Conservation (phyloP, 208 protist species). For the Trypanosoma congolense region DNA sequence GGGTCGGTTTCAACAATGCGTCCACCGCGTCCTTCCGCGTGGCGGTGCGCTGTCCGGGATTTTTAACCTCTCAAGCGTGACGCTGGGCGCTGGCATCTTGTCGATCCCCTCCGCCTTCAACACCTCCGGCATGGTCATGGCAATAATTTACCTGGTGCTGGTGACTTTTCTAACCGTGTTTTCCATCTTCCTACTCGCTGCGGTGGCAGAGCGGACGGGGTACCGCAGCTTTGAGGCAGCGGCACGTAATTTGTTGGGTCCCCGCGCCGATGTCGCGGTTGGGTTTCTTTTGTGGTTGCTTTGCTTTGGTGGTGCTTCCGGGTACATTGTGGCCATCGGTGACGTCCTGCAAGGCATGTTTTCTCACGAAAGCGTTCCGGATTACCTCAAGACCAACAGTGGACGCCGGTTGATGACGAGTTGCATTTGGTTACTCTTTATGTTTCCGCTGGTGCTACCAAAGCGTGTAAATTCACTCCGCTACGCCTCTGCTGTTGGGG, state of each 20-base stretch:
- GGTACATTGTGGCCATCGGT: background rate
- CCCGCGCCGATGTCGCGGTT: background rate
- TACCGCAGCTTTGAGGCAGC: background rate
- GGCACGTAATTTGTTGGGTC: background rate
- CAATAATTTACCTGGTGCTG: background rate
- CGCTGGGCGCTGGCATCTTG: background rate
- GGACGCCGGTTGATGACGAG: conserved; percentile 27
- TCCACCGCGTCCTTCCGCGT: background rate
- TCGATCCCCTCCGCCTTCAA: conserved; percentile 1
- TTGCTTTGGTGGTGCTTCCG: background rate
- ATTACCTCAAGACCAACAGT: background rate
- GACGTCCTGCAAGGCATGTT: background rate
- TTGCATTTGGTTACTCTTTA: conserved; percentile 48
- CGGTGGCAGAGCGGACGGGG: background rate
- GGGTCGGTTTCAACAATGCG: background rate
- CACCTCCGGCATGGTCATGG: background rate
- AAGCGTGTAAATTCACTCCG: conserved; percentile 70
- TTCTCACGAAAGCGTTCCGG: conserved; percentile 1
- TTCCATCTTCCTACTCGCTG: background rate
- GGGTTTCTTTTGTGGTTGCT: conserved; percentile 4
- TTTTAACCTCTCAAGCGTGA: background rate
- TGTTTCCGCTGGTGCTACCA: conserved; percentile 56
- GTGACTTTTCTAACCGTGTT: conserved; percentile 2
- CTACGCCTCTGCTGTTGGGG: conserved; percentile 53
- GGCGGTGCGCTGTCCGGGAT: background rate